Percentiles rank a stretch among this genome's conserved stretches.
These are phyloP conservation scores for Trichoderma reesei DNA, from an alignment of 495 filamentous ascomycete species.

Conservation along the genomic window DNA sequence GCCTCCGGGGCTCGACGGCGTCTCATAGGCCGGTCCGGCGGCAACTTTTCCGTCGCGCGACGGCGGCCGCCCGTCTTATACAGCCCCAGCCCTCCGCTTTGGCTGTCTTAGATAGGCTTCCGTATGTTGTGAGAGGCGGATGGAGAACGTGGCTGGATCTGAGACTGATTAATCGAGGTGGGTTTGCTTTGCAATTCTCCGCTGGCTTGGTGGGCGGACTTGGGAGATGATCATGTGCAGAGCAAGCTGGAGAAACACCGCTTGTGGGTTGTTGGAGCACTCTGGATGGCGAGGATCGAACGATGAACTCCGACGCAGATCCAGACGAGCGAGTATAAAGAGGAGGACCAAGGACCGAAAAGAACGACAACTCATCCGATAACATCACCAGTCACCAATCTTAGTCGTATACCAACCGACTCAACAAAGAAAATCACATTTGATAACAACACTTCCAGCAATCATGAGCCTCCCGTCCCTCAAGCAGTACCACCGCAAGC, in stretches of 20 bases:
- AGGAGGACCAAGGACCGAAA: neutral
- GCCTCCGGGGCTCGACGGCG: neutral
- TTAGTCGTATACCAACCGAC: neutral
- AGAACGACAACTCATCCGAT: neutral
- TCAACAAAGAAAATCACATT: neutral
- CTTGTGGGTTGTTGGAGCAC: neutral
- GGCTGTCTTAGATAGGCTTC: too few species aligned
- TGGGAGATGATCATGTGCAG: neutral
- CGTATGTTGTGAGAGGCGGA: too few species aligned
- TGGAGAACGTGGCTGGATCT: too few species aligned
- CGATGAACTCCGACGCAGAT: too few species aligned
- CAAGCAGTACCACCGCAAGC: conserved; percentile 18
- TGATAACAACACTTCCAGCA: neutral
- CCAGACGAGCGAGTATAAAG: too few species aligned
- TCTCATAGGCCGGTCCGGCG: neutral
- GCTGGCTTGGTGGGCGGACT: neutral
- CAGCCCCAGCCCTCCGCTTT: neutral
- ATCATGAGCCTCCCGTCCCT: neutral
- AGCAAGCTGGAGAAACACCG: neutral
- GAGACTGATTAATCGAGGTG: neutral
- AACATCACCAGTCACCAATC: neutral
- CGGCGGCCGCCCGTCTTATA: neutral
- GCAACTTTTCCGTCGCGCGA: neutral
- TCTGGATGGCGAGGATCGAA: too few species aligned
- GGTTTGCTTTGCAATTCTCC: neutral